Evolutionary conservation across 83 land plant species (phyloP), one percentile per base, ranked within the genome.

Genomic region (Thuja plicata): DNA sequence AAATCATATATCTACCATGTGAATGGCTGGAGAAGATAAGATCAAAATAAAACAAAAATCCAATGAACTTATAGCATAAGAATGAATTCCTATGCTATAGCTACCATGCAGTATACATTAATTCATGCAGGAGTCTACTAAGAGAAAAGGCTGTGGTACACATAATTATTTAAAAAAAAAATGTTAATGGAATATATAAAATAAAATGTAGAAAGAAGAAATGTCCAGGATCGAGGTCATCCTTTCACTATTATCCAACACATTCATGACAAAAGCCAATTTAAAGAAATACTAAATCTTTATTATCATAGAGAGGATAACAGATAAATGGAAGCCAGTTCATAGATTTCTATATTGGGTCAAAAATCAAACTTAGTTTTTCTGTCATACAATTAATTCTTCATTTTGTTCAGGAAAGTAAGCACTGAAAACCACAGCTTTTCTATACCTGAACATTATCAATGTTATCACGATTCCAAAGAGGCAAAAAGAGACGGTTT

Each of bases 401-500:
- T 81, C 50, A 27, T 81, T 81, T 80, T 43, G 50, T 81, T 81
- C 48, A 12, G 27, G 10, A 81, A 81, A 41, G 52, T 43, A 81
- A 43, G 30, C 30, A 55, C n/a, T 60, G 5, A 27, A 60, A 52
- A 86, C 24, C 12, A 54, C n/a, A 52, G 30, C n/a, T 24, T 45
- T 81, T 81, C 41, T 17, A 82, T 90, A 98, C 99, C 99, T 98
- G 99, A 70, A 98, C 90, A 88, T 95, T 98, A 57, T 88, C 98
- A 89, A 98, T 98, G 90, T 98, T 96, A 90, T 98, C 99, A 34
- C 99, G 99, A 87, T 98, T 97, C 99, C 99, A 98, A 4, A 98
- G 94, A 27, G 99, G 99, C 84, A 98, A 88, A 91, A 98, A 98
- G 83, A 97, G 89, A 37, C 99, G 97, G 86, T 98, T 98, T 80